These are phyloP conservation scores for Trametes sanguinea DNA, from an alignment of 768 basidiomycete species.

Conservation along the genomic window DNA sequence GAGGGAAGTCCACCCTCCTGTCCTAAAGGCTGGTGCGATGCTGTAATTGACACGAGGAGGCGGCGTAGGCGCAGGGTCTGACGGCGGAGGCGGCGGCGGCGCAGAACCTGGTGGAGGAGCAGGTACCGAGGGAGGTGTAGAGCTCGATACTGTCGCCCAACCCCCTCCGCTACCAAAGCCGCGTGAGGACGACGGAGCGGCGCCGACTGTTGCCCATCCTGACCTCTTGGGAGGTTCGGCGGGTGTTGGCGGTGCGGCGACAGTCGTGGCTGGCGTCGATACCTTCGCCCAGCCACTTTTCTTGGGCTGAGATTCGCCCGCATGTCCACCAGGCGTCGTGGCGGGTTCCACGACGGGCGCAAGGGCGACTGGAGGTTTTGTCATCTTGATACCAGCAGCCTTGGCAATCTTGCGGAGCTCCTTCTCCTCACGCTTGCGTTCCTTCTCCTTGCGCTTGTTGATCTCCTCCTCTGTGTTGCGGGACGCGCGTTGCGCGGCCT, in stretches of 20 bases:
- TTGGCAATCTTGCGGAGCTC: constrained; percentile 82
- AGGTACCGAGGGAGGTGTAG: constrained; percentile 2
- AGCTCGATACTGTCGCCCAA: constrained; percentile 20
- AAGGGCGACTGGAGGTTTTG: constrained; percentile 33
- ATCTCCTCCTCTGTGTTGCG: constrained; percentile 65
- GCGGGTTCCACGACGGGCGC: constrained; percentile 19
- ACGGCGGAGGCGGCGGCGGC: constrained; percentile 5
- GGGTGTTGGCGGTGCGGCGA: constrained; percentile 19
- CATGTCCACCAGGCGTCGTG: constrained; percentile 19
- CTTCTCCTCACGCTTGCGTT: constrained; percentile 82
- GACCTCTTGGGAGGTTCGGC: constrained; percentile 38
- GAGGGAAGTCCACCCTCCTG: constrained; percentile 68
- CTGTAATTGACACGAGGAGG: constrained; percentile 13
- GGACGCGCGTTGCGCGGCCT: constrained; percentile 59
- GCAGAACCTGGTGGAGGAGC: not conserved
- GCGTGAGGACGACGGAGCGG: not conserved
- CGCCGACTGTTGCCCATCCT: constrained; percentile 52
- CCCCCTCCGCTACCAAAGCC: constrained; percentile 3
- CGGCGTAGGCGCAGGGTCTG: constrained; percentile 2
- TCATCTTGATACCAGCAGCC: constrained; percentile 75
- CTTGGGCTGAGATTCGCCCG: constrained; percentile 30
- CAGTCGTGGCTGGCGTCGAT: constrained; percentile 29
- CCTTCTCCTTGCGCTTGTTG: constrained; percentile 81
- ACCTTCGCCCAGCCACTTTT: constrained; percentile 53
- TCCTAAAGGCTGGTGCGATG: constrained; percentile 52